Evolutionary conservation across 441 rosid genomes (phyloP), one percentile per base, ranked within the genome.

Genomic region (Melastoma candidum): DNA sequence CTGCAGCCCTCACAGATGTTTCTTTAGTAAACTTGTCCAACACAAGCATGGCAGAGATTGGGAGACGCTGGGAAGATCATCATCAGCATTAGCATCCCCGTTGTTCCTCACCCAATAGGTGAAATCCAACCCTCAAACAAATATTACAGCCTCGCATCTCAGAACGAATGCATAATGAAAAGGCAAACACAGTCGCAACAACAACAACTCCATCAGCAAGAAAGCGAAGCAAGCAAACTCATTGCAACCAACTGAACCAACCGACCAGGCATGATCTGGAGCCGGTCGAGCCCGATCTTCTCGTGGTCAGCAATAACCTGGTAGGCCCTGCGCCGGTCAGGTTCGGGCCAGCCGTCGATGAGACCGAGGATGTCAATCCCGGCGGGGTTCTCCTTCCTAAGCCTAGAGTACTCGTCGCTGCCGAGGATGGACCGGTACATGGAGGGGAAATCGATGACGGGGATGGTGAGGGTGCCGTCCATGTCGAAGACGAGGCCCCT

Each of bases 391-490:
- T 85, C 77, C 1, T 85, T 77, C 60, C 66, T 82, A 68, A 85
- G 27, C 53, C 96, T 71, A 58, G 44, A 58, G 68, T 83, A 90
- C 64, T 84, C 90, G n/a, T 66, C 80, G 13, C 82, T 90, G 11
- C 96, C 96, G 7, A 90, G 95, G 12, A 90, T 95, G 53, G 79
- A 59, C 61, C 60, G 75, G 77, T 87, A 83, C 98, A 90, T 90
- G 61, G 95, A 76, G 0, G 88, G 66, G 72, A 90, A 90, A 64
- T 90, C 96, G 62, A 90, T 90, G 47, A 65, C 88, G 25, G 96
- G 96, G 45, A 87, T 83, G 12, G 93, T 90, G 50, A 90, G 77
- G 63, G 98, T 90, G 43, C 98, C 95, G 66, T 90, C 98, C 98
- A 90, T 87, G 72, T 90, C 95, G 72, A 90, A 90, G 7, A 87